These are phyloP conservation scores for Plantago elongata DNA, from an alignment of 257 asterid genomes.

Conservation along the genomic window DNA sequence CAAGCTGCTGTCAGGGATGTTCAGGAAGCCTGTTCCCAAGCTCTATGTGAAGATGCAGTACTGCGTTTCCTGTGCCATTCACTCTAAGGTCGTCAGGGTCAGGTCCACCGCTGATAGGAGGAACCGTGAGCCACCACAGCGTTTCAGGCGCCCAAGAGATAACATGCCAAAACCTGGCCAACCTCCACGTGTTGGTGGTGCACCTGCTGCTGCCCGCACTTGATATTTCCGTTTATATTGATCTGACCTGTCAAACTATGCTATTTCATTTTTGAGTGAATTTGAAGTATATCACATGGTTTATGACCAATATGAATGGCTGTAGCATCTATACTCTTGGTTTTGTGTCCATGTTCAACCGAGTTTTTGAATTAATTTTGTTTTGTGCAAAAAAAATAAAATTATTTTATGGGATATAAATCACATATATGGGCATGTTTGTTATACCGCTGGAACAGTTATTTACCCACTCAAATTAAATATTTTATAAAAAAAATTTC, in stretches of 20 bases:
- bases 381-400: no score
- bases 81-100: slow-evolving; percentile 88
- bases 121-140: slow-evolving; percentile 87
- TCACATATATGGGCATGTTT: no score
- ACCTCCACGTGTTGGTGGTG: slow-evolving; percentile 52
- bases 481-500: no score
- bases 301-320: background rate
- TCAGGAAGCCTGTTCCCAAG: no score
- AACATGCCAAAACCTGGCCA: slow-evolving; percentile 54
- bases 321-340: background rate
- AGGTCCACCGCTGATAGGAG: slow-evolving; percentile 74
- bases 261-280: background rate
- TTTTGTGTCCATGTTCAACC: background rate
- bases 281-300: background rate
- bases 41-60: slow-evolving; percentile 80
- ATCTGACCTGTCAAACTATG: background rate
- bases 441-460: no score
- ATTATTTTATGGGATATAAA: no score
- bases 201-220: slow-evolving; percentile 46
- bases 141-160: slow-evolving; percentile 95
- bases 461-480: no score
- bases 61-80: slow-evolving; percentile 79
- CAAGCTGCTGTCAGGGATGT: no score
- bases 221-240: slow-evolving; percentile 15
- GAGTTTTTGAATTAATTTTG: background rate